These are phyloP conservation scores for Populus deltoides DNA, from an alignment of 345 rosid genomes.

Conservation along the genomic window DNA sequence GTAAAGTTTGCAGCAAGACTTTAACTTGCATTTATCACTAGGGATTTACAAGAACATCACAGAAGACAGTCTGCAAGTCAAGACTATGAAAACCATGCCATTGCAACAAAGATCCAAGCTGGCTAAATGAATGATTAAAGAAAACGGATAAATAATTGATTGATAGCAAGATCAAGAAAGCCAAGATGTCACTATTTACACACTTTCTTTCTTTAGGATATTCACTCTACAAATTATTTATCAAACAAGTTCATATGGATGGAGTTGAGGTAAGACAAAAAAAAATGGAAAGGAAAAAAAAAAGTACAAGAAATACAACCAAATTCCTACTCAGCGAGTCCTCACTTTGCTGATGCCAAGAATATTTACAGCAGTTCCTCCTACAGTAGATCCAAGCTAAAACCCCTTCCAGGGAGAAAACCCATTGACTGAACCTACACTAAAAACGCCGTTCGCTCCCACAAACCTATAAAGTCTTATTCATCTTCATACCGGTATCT, in stretches of 20 bases:
- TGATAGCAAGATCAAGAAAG: not conserved
- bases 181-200: constrained; percentile 17
- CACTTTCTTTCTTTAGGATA: not conserved
- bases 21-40: too few species aligned
- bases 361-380: constrained; percentile 44
- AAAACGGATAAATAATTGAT: not conserved
- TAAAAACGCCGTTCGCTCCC: constrained; percentile 21
- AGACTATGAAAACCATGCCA: not conserved
- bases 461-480: constrained; percentile 22
- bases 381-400: constrained; percentile 21
- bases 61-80: not conserved
- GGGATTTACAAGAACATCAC: too few species aligned
- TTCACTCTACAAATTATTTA: constrained; percentile 54
- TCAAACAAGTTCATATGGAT: constrained; percentile 37
- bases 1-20: too few species aligned
- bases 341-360: constrained; percentile 31
- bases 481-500: not conserved
- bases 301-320: constrained; percentile 24
- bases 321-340: constrained; percentile 22
- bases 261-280: not conserved
- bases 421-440: constrained; percentile 27
- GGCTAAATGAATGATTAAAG: not conserved
- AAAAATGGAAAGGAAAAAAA: constrained; percentile 7
- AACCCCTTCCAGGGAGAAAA: constrained; percentile 21
- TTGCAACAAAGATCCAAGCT: not conserved